These are phyloP conservation scores for Penicillium nordicum DNA, from an alignment of 2,329 filamentous ascomycete species.

Conservation along the genomic window DNA sequence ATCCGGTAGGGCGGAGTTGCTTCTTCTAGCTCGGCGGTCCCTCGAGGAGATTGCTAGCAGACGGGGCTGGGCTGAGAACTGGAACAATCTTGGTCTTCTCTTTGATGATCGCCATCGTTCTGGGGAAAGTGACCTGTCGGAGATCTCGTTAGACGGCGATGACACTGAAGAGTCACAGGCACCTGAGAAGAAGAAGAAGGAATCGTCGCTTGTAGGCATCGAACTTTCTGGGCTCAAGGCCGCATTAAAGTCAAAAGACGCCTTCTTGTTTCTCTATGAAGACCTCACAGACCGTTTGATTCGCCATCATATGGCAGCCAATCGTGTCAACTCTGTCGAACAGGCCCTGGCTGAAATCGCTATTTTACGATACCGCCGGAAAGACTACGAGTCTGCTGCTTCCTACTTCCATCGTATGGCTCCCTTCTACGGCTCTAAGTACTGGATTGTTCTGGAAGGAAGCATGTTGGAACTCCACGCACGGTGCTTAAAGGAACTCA, in stretches of 20 bases:
- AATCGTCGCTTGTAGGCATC: slow-evolving; percentile 45
- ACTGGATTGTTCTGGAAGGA: slow-evolving; percentile 76
- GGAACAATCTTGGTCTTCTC: slow-evolving; percentile 56
- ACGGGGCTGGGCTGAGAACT: slow-evolving; percentile 72
- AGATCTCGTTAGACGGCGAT: slow-evolving; percentile 36
- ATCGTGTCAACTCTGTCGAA: slow-evolving; percentile 72
- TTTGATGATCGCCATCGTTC: slow-evolving; percentile 31
- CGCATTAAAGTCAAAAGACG: slow-evolving; percentile 59
- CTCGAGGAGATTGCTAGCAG: slow-evolving; percentile 70
- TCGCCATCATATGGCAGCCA: slow-evolving; percentile 76
- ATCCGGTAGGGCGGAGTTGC: slow-evolving; percentile 76
- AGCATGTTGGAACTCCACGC: slow-evolving; percentile 84
- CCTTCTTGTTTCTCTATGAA: slow-evolving; percentile 67
- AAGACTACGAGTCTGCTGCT: slow-evolving; percentile 70
- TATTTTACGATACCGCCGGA: slow-evolving; percentile 72
- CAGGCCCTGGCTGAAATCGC: slow-evolving; percentile 80
- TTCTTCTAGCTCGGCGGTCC: slow-evolving; percentile 73
- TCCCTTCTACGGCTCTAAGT: slow-evolving; percentile 71
- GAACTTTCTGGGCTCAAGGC: slow-evolving; percentile 57
- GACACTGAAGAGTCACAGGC: slow-evolving; percentile 14
- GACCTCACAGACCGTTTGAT: slow-evolving; percentile 80
- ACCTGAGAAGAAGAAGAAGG: slow-evolving; percentile 13
- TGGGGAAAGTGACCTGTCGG: slow-evolving; percentile 30
- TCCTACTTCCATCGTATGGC: slow-evolving; percentile 75
- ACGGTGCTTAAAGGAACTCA: slow-evolving; percentile 72